Evolutionary conservation across 2,329 filamentous ascomycete species (phyloP), one percentile per base, ranked within the genome.

Genomic region (Falciphora oryzae): DNA sequence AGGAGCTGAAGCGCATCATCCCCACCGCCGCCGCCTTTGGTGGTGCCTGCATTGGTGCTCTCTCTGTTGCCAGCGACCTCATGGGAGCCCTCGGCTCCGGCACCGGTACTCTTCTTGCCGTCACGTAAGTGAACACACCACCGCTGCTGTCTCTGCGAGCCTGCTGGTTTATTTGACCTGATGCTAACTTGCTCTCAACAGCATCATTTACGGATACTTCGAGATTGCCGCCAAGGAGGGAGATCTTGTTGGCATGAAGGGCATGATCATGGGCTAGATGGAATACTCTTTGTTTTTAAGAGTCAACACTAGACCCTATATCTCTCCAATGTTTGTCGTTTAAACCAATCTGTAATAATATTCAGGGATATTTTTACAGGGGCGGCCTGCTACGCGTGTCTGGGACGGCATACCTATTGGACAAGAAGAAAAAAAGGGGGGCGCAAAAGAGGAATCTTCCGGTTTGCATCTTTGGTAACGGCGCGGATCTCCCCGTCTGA

Each of bases 181-280:
- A 25, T 73, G 77, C 70, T 70, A 72, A 78, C 68, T 77, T 64
- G n/a, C 31, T 1, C 16, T 11, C 22, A 22, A 22, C 71, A 96
- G 92, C 67, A 99, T 99, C 77, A 99, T 99, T 79, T 99, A 99
- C 79, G 92, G 93, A 69, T 99, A 99, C 83, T 99, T 99, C 74
- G 95, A 99, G 79, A 99, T 99, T 74, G 95, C 95, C 29, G 96
- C 96, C 73, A 97, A 97, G 82, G 95, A 99, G 80, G 95, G 95
- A 73, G 95, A 99, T 77, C 89, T 98, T 79, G 85, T 89, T 67
- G 92, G 92, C 70, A 87, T 89, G 85, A 88, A 89, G 78, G 87
- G 87, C 65, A 88, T 89, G 85, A 83, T 89, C 68, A 88, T 89
- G 86, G 86, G 86, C 72, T 89, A 84, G 82, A 29, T 16, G 28